Evolutionary conservation across 2,329 filamentous ascomycete genomes (phyloP).

Genomic region (Diplocarpon rosae): DNA sequence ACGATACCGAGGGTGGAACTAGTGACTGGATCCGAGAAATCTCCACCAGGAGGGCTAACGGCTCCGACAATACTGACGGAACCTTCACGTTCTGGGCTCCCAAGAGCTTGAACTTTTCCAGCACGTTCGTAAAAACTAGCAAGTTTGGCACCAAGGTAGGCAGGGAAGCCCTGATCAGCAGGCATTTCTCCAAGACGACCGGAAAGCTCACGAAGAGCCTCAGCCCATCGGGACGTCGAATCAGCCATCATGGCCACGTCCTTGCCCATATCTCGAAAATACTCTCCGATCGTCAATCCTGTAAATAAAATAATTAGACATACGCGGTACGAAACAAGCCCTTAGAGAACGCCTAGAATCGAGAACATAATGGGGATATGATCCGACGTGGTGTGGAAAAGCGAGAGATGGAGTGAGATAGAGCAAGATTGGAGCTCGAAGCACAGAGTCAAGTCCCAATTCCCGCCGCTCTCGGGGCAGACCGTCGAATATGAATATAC

Average conservation of each 20-base stretch:
- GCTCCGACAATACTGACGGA: slow-evolving; percentile 97
- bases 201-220: slow-evolving; percentile 96
- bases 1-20: slow-evolving; percentile 90
- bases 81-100: slow-evolving; percentile 77
- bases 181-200: slow-evolving; percentile 99
- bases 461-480: too few relatives aligned
- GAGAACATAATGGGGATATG: too few relatives aligned
- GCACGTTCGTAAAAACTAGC: slow-evolving; percentile 99
- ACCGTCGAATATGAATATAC: too few relatives aligned
- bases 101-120: slow-evolving; percentile 73
- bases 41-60: slow-evolving; percentile 93
- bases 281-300: slow-evolving; percentile 51
- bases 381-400: too few relatives aligned
- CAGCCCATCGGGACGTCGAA: slow-evolving; percentile 94
- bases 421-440: too few relatives aligned
- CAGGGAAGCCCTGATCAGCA: slow-evolving; percentile 98
- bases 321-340: too few relatives aligned
- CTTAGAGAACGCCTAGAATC: too few relatives aligned
- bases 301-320: not conserved
- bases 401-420: too few relatives aligned
- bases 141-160: slow-evolving; percentile 91
- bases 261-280: slow-evolving; percentile 95
- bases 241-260: slow-evolving; percentile 99
- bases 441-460: too few relatives aligned
- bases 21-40: slow-evolving; percentile 98